Conservation (phyloP, 2,329 filamentous ascomycete genomes). For the Cytospora piceicola region DNA sequence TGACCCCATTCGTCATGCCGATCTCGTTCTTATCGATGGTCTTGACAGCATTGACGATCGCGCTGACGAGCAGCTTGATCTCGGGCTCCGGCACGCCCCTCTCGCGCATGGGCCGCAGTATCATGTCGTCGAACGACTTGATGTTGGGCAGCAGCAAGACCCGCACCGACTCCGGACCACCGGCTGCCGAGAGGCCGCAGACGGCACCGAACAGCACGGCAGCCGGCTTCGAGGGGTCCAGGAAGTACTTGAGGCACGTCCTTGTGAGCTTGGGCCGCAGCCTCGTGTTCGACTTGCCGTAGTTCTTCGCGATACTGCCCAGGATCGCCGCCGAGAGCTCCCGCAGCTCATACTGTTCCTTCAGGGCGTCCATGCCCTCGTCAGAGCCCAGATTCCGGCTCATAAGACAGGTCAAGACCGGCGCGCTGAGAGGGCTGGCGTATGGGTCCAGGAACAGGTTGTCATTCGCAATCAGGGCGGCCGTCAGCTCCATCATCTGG, state of each 20-base stretch:
- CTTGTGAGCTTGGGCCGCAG: slow-evolving; percentile 86
- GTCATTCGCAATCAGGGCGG: slow-evolving; percentile 82
- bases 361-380: slow-evolving; percentile 55
- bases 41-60: slow-evolving; percentile 57
- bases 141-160: slow-evolving; percentile 61
- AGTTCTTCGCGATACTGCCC: slow-evolving; percentile 77
- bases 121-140: slow-evolving; percentile 56
- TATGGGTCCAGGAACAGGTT: slow-evolving; percentile 73
- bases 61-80: slow-evolving; percentile 59
- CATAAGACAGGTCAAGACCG: slow-evolving; percentile 89
- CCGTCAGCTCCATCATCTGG: slow-evolving; percentile 89
- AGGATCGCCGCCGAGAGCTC: slow-evolving; percentile 84
- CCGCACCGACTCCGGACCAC: slow-evolving; percentile 64
- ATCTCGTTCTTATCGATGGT: slow-evolving; percentile 46
- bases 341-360: slow-evolving; percentile 77
- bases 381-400: slow-evolving; percentile 74
- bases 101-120: slow-evolving; percentile 58
- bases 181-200: slow-evolving; percentile 76
- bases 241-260: slow-evolving; percentile 90
- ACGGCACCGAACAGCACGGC: slow-evolving; percentile 90
- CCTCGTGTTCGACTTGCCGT: slow-evolving; percentile 77
- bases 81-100: slow-evolving; percentile 49
- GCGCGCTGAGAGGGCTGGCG: slow-evolving; percentile 71
- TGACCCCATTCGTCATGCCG: slow-evolving; percentile 45
- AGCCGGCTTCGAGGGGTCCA: slow-evolving; percentile 82